Evolutionary conservation across 805 yeast species (phyloP), one percentile per base, ranked within the genome.

Genomic region (Starmera pachycereana): DNA sequence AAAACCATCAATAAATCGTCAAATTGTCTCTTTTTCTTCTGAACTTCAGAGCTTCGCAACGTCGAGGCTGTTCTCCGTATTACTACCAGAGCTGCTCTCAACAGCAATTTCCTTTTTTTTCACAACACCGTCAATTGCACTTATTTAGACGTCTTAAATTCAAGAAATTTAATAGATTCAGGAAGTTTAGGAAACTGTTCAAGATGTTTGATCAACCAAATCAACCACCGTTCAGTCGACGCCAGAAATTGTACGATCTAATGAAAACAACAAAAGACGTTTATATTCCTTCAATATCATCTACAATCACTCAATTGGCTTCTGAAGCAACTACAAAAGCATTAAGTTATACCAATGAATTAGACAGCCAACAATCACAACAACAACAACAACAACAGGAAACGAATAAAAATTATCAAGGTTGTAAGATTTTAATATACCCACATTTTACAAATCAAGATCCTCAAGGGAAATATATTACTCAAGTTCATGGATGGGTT

Each of bases 401-500:
- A 63, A 63, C 27, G 9, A 27, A 66, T 71, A 11, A 68, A 65
- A 44, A 49, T 38, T 42, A 42, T 29, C 57, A 60, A 28, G 80
- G 81, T 47, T 77, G 87, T 28, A 61, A 71, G 13, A 68, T 86
- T n/a, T 57, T 75, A 2, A 58, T 81, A 32, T 78, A 74, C 48
- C 81, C 81, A 18, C 69, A 79, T 4, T 80, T 69, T 55, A 66
- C 78, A 0, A 59, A 74, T 7, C 42, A 46, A 10, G 46, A 51
- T 12, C 51, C 45, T 14, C 55, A 51, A 10, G 57, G 54, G 12
- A 52, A 52, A 8, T 75, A 65, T 46, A 71, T 72, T 32, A 72
- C 81, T 2, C 76, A 76, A 30, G 74, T 89, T 3, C 69, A 84
- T 35, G 96, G 96, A 7, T 75, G 83, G 72, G 68, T 75, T 10